Evolutionary conservation across 2,329 filamentous ascomycete species (phyloP).

Genomic region (Pyricularia sp.): DNA sequence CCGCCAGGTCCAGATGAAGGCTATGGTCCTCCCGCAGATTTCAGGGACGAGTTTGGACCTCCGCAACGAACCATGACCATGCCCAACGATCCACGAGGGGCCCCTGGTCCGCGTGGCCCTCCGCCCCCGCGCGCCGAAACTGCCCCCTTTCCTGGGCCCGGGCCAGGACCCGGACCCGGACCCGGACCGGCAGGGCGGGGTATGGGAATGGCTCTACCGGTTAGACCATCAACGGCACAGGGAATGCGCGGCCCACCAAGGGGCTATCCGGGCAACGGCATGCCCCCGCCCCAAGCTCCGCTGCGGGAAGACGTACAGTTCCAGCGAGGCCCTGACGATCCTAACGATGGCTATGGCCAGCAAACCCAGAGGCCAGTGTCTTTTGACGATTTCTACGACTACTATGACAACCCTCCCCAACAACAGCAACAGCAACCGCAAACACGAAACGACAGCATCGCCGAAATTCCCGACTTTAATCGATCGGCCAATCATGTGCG

Average conservation of each 20-base stretch:
- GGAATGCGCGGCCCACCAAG: slow-evolving; percentile 39
- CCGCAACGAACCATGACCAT: slow-evolving; percentile 49
- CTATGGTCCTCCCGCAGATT: slow-evolving; percentile 19
- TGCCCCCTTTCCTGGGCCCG: slow-evolving; percentile 30
- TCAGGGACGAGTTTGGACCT: slow-evolving; percentile 32
- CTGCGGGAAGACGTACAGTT: slow-evolving; percentile 17
- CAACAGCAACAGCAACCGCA: slow-evolving; percentile 14
- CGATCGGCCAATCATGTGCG: slow-evolving; percentile 18
- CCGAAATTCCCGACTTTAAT: slow-evolving; percentile 23
- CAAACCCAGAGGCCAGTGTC: slow-evolving; percentile 22
- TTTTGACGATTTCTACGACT: slow-evolving; percentile 40
- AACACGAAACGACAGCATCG: slow-evolving; percentile 16
- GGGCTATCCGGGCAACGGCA: slow-evolving; percentile 28
- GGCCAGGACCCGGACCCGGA: slow-evolving; percentile 24
- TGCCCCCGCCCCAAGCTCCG: slow-evolving; percentile 11
- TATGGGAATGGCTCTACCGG: slow-evolving; percentile 30
- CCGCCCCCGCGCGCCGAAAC: slow-evolving; percentile 26
- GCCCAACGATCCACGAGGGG: slow-evolving; percentile 33
- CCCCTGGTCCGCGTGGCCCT: slow-evolving; percentile 12
- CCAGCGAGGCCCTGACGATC: slow-evolving; percentile 18
- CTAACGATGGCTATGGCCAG: slow-evolving; percentile 19
- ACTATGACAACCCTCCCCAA: slow-evolving; percentile 31
- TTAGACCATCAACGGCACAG: slow-evolving; percentile 41
- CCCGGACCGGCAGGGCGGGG: slow-evolving; percentile 23
- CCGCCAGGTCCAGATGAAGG: slow-evolving; percentile 16